phyloP scores from a whole-genome alignment of 2,329 filamentous ascomycete species.

The Paramyrothecium roridum region DNA sequence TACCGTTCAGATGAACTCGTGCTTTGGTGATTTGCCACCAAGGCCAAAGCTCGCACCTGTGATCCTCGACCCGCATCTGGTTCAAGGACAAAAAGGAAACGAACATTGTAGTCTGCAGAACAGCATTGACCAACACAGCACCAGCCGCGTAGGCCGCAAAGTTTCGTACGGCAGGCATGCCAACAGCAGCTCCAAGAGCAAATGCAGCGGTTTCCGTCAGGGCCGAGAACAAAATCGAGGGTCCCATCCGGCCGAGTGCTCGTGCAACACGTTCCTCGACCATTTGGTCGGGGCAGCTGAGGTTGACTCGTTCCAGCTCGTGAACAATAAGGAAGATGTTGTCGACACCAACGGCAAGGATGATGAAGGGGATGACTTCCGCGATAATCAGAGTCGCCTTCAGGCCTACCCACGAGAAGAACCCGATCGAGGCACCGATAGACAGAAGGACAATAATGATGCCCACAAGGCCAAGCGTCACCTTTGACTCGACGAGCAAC shows the following conservation, averaged over 20 bases:
- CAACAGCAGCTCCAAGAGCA: constrained; percentile 85
- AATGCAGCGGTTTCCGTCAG: constrained; percentile 93
- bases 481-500: constrained; percentile 91
- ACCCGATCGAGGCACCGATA: constrained; percentile 87
- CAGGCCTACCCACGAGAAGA: constrained; percentile 88
- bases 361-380: constrained; percentile 96
- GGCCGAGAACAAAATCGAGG: constrained; percentile 94
- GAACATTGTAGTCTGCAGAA: constrained; percentile 98
- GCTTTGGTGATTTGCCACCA: constrained; percentile 80
- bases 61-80: constrained; percentile 83
- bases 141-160: constrained; percentile 96
- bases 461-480: constrained; percentile 88
- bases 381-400: constrained; percentile 97
- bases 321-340: constrained; percentile 99
- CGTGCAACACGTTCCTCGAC: constrained; percentile 83
- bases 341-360: constrained; percentile 93
- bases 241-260: constrained; percentile 92
- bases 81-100: constrained; percentile 88
- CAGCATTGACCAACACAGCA: constrained; percentile 92
- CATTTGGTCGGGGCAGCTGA: constrained; percentile 83
- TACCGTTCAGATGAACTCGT: constrained; percentile 58
- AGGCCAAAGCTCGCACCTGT: constrained; percentile 87
- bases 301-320: constrained; percentile 92
- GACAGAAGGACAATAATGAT: constrained; percentile 98
- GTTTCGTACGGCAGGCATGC: constrained; percentile 97